These are phyloP conservation scores for Beverwykella pulmonaria DNA, from an alignment of 495 filamentous ascomycete species.

Conservation along the genomic window DNA sequence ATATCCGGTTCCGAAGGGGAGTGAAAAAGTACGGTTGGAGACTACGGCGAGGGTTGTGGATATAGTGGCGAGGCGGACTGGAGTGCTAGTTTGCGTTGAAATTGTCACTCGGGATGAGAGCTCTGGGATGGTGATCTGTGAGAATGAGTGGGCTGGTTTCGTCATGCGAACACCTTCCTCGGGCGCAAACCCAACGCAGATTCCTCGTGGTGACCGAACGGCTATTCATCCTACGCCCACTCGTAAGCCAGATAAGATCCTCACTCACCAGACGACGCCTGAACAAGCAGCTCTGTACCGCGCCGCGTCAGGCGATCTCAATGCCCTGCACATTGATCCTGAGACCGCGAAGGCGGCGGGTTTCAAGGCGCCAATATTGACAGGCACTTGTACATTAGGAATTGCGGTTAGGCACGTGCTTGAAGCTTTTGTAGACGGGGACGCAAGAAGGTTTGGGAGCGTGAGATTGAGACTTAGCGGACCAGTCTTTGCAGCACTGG, in stretches of 20 bases:
- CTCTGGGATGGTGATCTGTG: conserved; percentile 1
- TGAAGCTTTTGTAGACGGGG: not conserved
- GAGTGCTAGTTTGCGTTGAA: conserved; percentile 14
- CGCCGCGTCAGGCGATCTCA: conserved; percentile 7
- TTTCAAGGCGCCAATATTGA: conserved; percentile 1
- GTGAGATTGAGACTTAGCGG: not conserved
- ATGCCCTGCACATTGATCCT: conserved; percentile 4
- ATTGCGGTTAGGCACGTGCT: conserved; percentile 3
- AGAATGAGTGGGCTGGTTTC: conserved; percentile 19
- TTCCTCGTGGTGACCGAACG: conserved; percentile 4
- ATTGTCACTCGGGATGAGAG: conserved; percentile 8
- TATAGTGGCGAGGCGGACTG: conserved; percentile 10
- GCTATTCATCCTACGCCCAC: conserved; percentile 5
- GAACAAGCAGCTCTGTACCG: conserved; percentile 8
- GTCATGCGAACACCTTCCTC: conserved; percentile 2
- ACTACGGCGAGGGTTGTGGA: conserved; percentile 26
- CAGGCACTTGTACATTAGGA: conserved; percentile 2
- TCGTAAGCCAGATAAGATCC: not conserved
- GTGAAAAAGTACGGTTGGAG: conserved; percentile 14
- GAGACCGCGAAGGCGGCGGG: conserved; percentile 6
- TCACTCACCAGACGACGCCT: not conserved
- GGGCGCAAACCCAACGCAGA: not conserved
- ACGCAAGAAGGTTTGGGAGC: not conserved
- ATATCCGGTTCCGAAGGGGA: conserved; percentile 2
- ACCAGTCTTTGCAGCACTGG: conserved; percentile 1